Evolutionary conservation across 2,329 filamentous ascomycete genomes (phyloP).

Genomic region (Beauveria australis): DNA sequence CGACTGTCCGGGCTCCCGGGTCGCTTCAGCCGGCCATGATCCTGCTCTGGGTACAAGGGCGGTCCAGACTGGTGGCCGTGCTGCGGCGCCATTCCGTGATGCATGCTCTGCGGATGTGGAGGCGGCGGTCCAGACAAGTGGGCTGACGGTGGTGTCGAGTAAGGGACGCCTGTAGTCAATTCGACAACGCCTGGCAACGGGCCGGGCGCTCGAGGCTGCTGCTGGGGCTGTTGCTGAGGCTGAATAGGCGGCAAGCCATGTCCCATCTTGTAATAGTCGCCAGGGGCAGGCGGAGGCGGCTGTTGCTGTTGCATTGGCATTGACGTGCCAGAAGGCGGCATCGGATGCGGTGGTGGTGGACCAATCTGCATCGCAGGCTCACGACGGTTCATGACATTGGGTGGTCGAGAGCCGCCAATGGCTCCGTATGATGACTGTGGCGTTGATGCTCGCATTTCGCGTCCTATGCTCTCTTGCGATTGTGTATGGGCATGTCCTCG

Average conservation of each 20-base stretch:
- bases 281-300: conserved; percentile 25
- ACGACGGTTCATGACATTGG: conserved; percentile 3
- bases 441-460: conserved; percentile 34
- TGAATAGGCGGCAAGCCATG: conserved; percentile 48
- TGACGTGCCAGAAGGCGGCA: conserved; percentile 8
- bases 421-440: conserved; percentile 33
- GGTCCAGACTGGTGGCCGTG: background rate
- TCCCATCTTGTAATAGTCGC: conserved; percentile 23
- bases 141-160: conserved; percentile 38
- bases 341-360: conserved; percentile 3
- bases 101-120: background rate
- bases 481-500: conserved; percentile 35
- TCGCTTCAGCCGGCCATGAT: conserved; percentile 32
- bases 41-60: conserved; percentile 2
- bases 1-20: conserved; percentile 41
- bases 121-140: background rate
- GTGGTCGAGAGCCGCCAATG: conserved; percentile 16
- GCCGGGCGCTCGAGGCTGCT: conserved; percentile 30
- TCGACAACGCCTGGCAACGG: conserved; percentile 54
- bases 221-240: conserved; percentile 20
- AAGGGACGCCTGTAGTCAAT: conserved; percentile 55
- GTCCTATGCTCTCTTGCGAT: conserved; percentile 37
- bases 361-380: conserved; percentile 2
- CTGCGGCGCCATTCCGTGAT: background rate
- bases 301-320: conserved; percentile 18